These are phyloP conservation scores for Gentiana dahurica DNA, from an alignment of 257 asterid genomes.

Conservation along the genomic window DNA sequence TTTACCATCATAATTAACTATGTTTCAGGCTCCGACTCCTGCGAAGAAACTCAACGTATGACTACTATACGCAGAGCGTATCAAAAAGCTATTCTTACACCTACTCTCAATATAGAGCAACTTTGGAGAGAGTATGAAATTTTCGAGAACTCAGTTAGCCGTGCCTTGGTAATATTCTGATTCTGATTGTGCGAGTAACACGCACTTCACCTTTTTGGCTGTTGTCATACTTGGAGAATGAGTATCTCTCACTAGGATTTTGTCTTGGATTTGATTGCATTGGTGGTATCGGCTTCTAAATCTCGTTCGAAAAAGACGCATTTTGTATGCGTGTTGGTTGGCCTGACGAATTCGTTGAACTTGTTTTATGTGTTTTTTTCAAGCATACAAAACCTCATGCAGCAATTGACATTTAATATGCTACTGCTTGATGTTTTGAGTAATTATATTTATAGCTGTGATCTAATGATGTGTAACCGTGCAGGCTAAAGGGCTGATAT, in stretches of 20 bases:
- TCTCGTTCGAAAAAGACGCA: not conserved
- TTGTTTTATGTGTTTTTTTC: not conserved
- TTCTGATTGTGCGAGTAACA: not conserved
- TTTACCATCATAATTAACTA: conserved; percentile 12
- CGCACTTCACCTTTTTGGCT: not conserved
- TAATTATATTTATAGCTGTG: conserved; percentile 1
- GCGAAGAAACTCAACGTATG: conserved; percentile 84
- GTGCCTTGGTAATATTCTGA: conserved; percentile 59
- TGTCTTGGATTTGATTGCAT: not conserved
- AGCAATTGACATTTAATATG: not conserved
- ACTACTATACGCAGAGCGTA: conserved; percentile 72
- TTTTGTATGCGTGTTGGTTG: not conserved
- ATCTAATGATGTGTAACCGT: conserved; percentile 22
- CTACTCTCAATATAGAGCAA: conserved; percentile 85
- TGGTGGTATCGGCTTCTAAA: not conserved
- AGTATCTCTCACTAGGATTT: not conserved
- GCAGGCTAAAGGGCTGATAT: conserved; percentile 92
- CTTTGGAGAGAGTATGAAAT: conserved; percentile 97
- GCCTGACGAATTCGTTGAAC: not conserved
- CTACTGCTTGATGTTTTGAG: not conserved
- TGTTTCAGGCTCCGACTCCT: conserved; percentile 62
- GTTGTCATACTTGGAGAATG: not conserved
- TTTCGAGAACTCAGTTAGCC: conserved; percentile 94
- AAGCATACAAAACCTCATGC: not conserved
- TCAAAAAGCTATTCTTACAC: conserved; percentile 87